phyloP scores from a whole-genome alignment of 1,139 yeast genomes.

The Geotrichum histeridarum region DNA sequence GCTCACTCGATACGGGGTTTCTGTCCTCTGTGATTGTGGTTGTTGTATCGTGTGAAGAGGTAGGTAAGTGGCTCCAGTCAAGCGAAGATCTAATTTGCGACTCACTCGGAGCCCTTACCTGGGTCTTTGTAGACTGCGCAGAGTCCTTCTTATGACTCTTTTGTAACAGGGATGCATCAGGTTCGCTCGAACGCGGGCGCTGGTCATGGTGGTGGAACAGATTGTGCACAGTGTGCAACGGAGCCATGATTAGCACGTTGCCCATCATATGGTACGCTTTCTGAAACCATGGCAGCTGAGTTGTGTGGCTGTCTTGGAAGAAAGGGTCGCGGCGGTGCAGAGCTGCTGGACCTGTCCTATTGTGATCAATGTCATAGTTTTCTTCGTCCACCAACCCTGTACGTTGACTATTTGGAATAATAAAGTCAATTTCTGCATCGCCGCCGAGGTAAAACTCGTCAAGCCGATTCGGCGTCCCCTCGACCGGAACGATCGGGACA shows the following conservation, averaged over 20 bases:
- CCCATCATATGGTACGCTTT: neutral
- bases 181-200: neutral
- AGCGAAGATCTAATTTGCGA: too few relatives aligned
- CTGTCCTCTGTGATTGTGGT: too few relatives aligned
- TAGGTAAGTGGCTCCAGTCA: too few relatives aligned
- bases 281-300: neutral
- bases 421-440: constrained; percentile 14
- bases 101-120: too few relatives aligned
- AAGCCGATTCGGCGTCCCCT: neutral
- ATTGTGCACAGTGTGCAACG: neutral
- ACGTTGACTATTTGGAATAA: neutral
- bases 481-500: too few relatives aligned
- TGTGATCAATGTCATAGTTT: neutral
- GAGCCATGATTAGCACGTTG: neutral
- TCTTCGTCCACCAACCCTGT: neutral
- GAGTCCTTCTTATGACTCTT: too few relatives aligned
- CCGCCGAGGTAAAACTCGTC: constrained; percentile 1
- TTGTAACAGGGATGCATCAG: too few relatives aligned
- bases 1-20: too few relatives aligned
- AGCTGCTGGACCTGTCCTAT: neutral
- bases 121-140: too few relatives aligned
- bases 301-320: neutral
- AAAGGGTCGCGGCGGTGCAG: neutral
- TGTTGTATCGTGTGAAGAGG: too few relatives aligned
- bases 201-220: neutral